These are phyloP conservation scores for Orbilia blumenaviensis DNA, from an alignment of 2,329 filamentous ascomycete species.

Conservation along the genomic window DNA sequence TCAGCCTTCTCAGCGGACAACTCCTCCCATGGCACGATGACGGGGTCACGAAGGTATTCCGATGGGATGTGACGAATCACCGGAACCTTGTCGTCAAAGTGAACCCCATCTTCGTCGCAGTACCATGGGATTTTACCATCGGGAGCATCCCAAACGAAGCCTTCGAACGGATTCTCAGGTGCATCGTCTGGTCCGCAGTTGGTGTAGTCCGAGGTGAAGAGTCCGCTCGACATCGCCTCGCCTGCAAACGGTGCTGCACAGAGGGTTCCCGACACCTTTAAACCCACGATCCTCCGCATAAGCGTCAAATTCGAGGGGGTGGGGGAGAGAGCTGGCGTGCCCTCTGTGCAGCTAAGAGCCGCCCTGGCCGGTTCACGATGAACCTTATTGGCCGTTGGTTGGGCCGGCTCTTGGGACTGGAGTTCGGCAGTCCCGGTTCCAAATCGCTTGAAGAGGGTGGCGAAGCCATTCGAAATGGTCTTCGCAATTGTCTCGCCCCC, in stretches of 20 bases:
- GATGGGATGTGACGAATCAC: neutral
- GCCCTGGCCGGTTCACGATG: constrained; percentile 23
- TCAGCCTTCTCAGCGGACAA: constrained; percentile 1
- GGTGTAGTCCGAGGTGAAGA: constrained; percentile 39
- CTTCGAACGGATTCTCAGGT: constrained; percentile 36
- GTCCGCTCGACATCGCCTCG: constrained; percentile 41
- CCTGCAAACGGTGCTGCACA: constrained; percentile 22
- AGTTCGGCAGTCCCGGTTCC: constrained; percentile 23
- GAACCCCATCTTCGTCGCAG: constrained; percentile 30
- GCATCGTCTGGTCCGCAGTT: neutral
- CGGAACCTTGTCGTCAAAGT: constrained; percentile 17
- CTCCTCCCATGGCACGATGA: constrained; percentile 26
- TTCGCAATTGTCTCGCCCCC: constrained; percentile 31
- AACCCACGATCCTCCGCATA: constrained; percentile 39
- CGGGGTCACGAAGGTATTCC: constrained; percentile 7
- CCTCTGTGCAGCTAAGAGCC: constrained; percentile 28
- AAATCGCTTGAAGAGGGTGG: constrained; percentile 39
- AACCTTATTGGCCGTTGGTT: constrained; percentile 16
- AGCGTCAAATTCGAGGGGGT: constrained; percentile 36
- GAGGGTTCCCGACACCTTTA: constrained; percentile 48
- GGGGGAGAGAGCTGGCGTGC: constrained; percentile 19
- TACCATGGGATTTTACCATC: constrained; percentile 48
- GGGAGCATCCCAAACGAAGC: constrained; percentile 29
- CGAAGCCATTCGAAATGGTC: constrained; percentile 15
- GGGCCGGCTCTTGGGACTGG: constrained; percentile 30